These are phyloP conservation scores for Trichoderma gracile DNA, from an alignment of 2,329 filamentous ascomycete genomes.

Conservation along the genomic window DNA sequence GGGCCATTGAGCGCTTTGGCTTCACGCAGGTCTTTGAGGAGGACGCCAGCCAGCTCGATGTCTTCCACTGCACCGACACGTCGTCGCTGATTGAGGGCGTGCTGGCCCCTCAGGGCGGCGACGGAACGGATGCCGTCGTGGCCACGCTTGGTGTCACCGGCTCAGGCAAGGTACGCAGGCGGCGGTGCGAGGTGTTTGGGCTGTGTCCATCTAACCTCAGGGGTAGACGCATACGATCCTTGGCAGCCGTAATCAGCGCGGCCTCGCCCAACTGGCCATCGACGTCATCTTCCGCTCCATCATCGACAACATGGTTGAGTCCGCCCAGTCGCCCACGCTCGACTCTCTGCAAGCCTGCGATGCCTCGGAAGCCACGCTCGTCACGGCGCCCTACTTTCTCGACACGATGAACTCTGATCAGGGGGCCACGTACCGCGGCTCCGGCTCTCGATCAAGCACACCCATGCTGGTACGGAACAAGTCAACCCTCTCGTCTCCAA, in stretches of 20 bases:
- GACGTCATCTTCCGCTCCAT: conserved; percentile 87
- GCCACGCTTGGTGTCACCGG: conserved; percentile 93
- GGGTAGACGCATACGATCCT: conserved; percentile 89
- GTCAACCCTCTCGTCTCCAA: conserved; percentile 40
- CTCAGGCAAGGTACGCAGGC: conserved; percentile 76
- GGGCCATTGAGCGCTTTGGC: conserved; percentile 88
- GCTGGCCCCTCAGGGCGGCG: conserved; percentile 67
- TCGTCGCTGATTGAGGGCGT: conserved; percentile 78
- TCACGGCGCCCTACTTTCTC: conserved; percentile 73
- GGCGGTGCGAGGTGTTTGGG: neutral
- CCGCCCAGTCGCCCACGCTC: conserved; percentile 62
- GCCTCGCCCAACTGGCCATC: conserved; percentile 86
- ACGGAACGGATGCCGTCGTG: conserved; percentile 84
- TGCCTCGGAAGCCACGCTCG: conserved; percentile 75
- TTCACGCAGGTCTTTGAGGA: conserved; percentile 95
- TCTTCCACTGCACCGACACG: conserved; percentile 80
- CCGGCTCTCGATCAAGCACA: conserved; percentile 66
- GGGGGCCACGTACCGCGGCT: conserved; percentile 52
- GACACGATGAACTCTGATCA: conserved; percentile 74
- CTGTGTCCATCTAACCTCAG: neutral
- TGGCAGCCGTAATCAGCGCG: conserved; percentile 81
- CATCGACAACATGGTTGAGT: conserved; percentile 67
- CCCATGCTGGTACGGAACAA: conserved; percentile 64
- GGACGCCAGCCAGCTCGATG: conserved; percentile 75
- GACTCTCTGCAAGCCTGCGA: conserved; percentile 76